Conservation (phyloP, 352 stramenopile species). For the Pythium guiyangense region DNA sequence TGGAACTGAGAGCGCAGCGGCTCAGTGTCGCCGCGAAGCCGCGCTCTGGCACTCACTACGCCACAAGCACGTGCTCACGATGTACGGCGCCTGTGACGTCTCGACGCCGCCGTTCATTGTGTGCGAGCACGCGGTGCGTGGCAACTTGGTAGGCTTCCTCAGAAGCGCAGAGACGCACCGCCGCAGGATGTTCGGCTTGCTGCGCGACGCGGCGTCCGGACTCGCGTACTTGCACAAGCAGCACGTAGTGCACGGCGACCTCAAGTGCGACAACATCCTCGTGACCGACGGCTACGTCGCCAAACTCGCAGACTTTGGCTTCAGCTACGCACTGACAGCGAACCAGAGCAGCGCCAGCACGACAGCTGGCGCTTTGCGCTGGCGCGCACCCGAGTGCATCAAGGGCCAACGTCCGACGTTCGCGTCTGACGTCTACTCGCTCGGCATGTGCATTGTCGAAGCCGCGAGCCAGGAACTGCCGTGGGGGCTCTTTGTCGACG, state of each 20-base stretch:
- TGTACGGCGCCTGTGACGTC: conserved; percentile 2
- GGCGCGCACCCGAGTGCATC: neutral
- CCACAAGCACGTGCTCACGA: conserved; percentile 10
- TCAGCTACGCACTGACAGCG: neutral
- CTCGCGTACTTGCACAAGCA: conserved; percentile 43
- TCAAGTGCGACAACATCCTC: conserved; percentile 65
- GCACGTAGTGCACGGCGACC: conserved; percentile 55
- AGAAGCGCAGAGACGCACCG: too few relatives aligned
- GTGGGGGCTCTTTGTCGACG: neutral
- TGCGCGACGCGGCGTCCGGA: conserved; percentile 14
- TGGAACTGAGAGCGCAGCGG: neutral
- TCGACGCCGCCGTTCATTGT: too few relatives aligned
- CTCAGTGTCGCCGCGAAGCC: neutral
- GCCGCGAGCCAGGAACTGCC: neutral
- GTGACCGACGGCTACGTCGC: neutral
- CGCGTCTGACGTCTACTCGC: conserved; percentile 1
- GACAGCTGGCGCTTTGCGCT: neutral
- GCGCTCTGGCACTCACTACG: conserved; percentile 9
- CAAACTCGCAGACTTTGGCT: neutral
- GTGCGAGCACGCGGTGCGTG: too few relatives aligned
- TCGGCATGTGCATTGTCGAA: conserved; percentile 8
- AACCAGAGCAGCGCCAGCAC: too few relatives aligned
- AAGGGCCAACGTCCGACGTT: neutral
- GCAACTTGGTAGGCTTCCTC: too few relatives aligned
- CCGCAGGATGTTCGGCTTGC: too few relatives aligned